phyloP scores from a whole-genome alignment of 1,284 basidiomycete species.

The Boletus smithii region DNA sequence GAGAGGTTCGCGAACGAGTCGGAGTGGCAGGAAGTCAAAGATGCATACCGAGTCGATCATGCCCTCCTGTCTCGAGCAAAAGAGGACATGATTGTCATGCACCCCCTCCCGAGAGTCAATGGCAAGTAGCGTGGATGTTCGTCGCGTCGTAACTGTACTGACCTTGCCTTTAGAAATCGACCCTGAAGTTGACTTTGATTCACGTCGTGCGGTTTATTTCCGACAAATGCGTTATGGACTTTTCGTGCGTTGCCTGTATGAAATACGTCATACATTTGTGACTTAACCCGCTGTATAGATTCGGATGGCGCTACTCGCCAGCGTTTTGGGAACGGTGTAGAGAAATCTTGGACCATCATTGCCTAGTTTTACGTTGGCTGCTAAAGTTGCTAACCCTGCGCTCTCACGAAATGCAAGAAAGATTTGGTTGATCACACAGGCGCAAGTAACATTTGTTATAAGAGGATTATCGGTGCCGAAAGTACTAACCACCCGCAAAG shows the following conservation, averaged over 20 bases:
- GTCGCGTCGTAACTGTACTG: not conserved
- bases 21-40: slow-evolving; percentile 91
- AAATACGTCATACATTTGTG: not conserved
- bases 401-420: too few relatives aligned
- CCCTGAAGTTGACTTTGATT: slow-evolving; percentile 97
- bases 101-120: slow-evolving; percentile 92
- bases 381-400: too few relatives aligned
- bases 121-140: slow-evolving; percentile 44
- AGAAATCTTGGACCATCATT: not conserved
- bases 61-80: slow-evolving; percentile 89
- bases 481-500: not conserved
- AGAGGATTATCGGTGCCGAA: not conserved
- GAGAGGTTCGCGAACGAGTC: slow-evolving; percentile 84
- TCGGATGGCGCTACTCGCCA: slow-evolving; percentile 74
- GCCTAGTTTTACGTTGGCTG: too few relatives aligned
- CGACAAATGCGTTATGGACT: slow-evolving; percentile 98
- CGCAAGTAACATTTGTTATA: too few relatives aligned
- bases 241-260: slow-evolving; percentile 63
- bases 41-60: slow-evolving; percentile 92
- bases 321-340: slow-evolving; percentile 51
- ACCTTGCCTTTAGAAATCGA: slow-evolving; percentile 74
- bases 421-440: too few relatives aligned
- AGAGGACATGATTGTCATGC: slow-evolving; percentile 97
- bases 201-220: slow-evolving; percentile 93
- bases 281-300: slow-evolving; percentile 42